These are phyloP conservation scores for Suhomyces prunicola DNA, from an alignment of 805 yeast species.

Conservation along the genomic window DNA sequence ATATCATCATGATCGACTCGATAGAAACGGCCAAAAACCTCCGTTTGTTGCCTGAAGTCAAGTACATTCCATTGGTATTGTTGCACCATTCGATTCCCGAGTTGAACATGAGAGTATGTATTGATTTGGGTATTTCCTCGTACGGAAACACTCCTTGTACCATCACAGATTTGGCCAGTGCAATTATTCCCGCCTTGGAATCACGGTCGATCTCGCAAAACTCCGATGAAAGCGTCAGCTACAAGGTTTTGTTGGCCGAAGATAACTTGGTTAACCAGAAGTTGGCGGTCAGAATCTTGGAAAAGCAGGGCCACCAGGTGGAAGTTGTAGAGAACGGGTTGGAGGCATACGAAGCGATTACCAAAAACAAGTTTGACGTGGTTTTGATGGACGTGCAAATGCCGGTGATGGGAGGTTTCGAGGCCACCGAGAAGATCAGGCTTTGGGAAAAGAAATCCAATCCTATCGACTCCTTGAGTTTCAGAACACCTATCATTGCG, in stretches of 20 bases:
- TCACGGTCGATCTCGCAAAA: constrained; percentile 77
- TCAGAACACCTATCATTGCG: constrained; percentile 84
- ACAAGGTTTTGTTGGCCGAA: constrained; percentile 76
- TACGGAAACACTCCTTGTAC: constrained; percentile 89
- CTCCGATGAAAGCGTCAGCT: constrained; percentile 73
- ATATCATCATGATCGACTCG: constrained; percentile 79
- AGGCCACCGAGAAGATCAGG: constrained; percentile 81
- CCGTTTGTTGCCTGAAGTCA: constrained; percentile 69
- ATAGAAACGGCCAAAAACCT: constrained; percentile 69
- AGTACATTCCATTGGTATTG: constrained; percentile 80
- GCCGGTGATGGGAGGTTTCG: constrained; percentile 96
- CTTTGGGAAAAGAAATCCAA: constrained; percentile 83
- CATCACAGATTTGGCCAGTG: constrained; percentile 75
- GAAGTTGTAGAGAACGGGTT: constrained; percentile 84
- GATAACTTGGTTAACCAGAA: constrained; percentile 87
- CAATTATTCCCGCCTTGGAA: constrained; percentile 80
- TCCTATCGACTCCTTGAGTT: constrained; percentile 65
- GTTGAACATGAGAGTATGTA: constrained; percentile 74
- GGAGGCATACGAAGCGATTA: constrained; percentile 76
- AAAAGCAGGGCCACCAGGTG: constrained; percentile 81
- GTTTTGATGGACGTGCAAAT: constrained; percentile 91
- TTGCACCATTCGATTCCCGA: constrained; percentile 73
- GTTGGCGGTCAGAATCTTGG: constrained; percentile 78
- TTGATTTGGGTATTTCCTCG: constrained; percentile 82
- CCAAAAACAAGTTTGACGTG: constrained; percentile 67